Evolutionary conservation across 208 protist species (phyloP), one percentile per base, ranked within the genome.

Genomic region (Kentomonas sorsogonicus): DNA sequence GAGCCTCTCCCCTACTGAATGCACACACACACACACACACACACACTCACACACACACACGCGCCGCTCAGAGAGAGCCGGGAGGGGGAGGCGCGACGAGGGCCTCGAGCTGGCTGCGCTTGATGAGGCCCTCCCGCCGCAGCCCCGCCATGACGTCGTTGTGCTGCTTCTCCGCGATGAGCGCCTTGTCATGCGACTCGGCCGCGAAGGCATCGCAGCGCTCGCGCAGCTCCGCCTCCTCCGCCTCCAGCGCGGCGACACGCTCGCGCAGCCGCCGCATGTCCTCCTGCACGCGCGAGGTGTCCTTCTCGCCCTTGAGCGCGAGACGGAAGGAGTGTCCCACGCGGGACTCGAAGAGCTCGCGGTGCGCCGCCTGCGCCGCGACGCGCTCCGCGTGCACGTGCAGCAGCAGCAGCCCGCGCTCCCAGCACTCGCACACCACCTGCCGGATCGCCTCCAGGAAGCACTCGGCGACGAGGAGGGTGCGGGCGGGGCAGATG

Each of bases 381-480:
- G 74, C 77, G 25, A 89, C 76, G 30, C 81, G 75, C 64, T 95
- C 85, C 1, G 73, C 43, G 65, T 93, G 75, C 25, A 95, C 75
- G 53, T 89, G 74, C 30, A 93, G 71, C 11, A 95, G 70, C 58
- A 95, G 62, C 55, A 95, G 53, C 9, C 89, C 89, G 0, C 83
- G 79, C 68, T 92, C 83, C 86, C 84, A 92, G 59, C 77, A 81
- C 78, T 93, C 83, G 18, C 67, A 71, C 31, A 81, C 82, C 16
- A 91, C 81, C 57, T 92, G 79, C 11, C 89, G 89, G 45, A 95
- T 82, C 39, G 93, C 81, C 60, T 95, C 85, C n/a, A 92, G 38
- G 47, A 88, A 90, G 59, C 80, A 86, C 77, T 95, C 85, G 13
- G 83, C 89, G 15, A 86, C 52, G 2, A 95, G 70, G 31, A 91